phyloP scores from a whole-genome alignment of 495 filamentous ascomycete species.

The Trichoderma gamsii region DNA sequence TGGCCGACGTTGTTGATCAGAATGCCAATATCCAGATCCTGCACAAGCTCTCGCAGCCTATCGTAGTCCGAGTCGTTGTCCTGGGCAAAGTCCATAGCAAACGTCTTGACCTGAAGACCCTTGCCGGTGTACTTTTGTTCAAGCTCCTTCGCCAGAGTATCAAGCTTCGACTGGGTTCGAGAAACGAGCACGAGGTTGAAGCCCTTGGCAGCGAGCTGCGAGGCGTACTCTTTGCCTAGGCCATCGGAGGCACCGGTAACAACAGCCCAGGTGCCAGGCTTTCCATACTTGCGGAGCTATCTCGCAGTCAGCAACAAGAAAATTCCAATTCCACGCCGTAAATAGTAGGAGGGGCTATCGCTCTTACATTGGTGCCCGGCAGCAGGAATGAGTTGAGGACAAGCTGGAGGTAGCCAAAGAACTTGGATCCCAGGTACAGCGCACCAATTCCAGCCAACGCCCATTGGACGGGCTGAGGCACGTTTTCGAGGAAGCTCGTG shows the following conservation, averaged over 20 bases:
- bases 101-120: slow-evolving; percentile 61
- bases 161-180: slow-evolving; percentile 85
- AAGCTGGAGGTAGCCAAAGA: slow-evolving; percentile 57
- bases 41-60: slow-evolving; percentile 57
- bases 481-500: slow-evolving; percentile 28
- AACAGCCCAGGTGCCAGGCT: slow-evolving; percentile 88
- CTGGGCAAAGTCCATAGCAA: slow-evolving; percentile 86
- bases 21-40: slow-evolving; percentile 73
- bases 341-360: slow-evolving; percentile 15
- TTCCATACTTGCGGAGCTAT: slow-evolving; percentile 85
- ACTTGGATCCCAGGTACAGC: slow-evolving; percentile 50
- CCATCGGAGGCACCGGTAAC: slow-evolving; percentile 96
- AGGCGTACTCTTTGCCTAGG: slow-evolving; percentile 91
- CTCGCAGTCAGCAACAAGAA: slow-evolving; percentile 9
- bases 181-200: slow-evolving; percentile 93
- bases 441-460: slow-evolving; percentile 49
- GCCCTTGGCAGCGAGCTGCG: slow-evolving; percentile 81
- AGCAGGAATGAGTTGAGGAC: slow-evolving; percentile 73
- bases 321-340: neutral
- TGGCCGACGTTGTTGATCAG: slow-evolving; percentile 97
- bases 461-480: slow-evolving; percentile 34
- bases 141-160: slow-evolving; percentile 68
- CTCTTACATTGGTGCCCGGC: slow-evolving; percentile 49
- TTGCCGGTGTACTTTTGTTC: slow-evolving; percentile 48
- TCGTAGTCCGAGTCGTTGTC: slow-evolving; percentile 72